Conservation (phyloP, 2,329 filamentous ascomycete genomes). For the Samsoniella hepiali region DNA sequence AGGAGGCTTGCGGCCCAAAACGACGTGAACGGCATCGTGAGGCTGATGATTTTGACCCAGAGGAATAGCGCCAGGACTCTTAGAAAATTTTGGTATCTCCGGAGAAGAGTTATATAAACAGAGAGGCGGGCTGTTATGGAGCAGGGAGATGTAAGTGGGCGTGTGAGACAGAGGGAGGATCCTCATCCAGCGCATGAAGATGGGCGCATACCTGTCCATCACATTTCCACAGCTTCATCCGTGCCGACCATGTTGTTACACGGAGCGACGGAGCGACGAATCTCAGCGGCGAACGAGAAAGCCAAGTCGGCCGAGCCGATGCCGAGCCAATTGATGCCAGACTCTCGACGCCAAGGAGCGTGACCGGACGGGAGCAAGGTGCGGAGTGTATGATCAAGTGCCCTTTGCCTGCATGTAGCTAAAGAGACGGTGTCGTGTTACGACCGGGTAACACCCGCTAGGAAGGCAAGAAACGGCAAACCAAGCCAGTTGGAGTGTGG, state of each 20-base stretch:
- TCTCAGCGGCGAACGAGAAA: background rate
- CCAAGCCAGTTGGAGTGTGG: background rate
- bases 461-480: background rate
- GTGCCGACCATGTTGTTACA: background rate
- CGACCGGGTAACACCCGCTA: background rate
- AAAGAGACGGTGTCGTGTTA: background rate
- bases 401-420: background rate
- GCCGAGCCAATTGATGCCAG: background rate
- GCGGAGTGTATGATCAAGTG: constrained; percentile 12
- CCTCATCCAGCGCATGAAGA: background rate
- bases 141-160: constrained; percentile 1
- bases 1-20: constrained; percentile 3
- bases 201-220: background rate
- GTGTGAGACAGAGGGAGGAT: constrained; percentile 9
- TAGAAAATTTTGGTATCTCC: too few species aligned
- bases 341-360: background rate
- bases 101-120: background rate
- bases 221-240: background rate
- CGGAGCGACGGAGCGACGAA: background rate
- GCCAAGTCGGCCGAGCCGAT: background rate
- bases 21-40: background rate
- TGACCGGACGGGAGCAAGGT: constrained; percentile 1
- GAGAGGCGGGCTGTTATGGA: background rate
- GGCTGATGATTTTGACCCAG: background rate
- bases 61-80: background rate